Conservation (phyloP, 495 filamentous ascomycete genomes). For the Podospora tetraspora region DNA sequence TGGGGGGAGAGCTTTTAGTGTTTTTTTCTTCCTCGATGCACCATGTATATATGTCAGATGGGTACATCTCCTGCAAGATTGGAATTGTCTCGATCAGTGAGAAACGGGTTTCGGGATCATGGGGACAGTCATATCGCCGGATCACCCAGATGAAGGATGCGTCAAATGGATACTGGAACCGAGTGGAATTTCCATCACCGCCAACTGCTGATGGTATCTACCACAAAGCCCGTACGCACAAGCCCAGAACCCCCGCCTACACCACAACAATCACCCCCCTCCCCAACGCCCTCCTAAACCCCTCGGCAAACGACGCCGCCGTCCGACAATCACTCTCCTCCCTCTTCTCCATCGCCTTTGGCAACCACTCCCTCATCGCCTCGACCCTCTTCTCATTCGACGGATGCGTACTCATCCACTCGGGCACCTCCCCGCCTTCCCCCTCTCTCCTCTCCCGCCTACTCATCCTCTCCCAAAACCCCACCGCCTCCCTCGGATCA, state of each 20-base stretch:
- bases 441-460: slow-evolving; percentile 50
- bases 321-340: slow-evolving; percentile 47
- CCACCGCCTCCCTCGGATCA: slow-evolving; percentile 66
- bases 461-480: slow-evolving; percentile 75
- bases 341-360: slow-evolving; percentile 51
- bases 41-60: too few relatives aligned
- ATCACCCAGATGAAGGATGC: not conserved
- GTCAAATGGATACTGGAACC: not conserved
- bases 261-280: slow-evolving; percentile 14
- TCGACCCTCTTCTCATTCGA: slow-evolving; percentile 65
- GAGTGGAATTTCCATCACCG: not conserved
- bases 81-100: not conserved
- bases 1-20: not conserved
- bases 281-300: slow-evolving; percentile 34
- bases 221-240: not conserved
- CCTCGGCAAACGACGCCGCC: slow-evolving; percentile 33
- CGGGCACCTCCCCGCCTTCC: slow-evolving; percentile 46
- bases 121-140: too few relatives aligned
- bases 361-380: slow-evolving; percentile 64
- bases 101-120: too few relatives aligned
- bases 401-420: slow-evolving; percentile 85
- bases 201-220: not conserved
- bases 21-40: not conserved
- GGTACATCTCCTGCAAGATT: too few relatives aligned
- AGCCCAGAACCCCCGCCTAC: too few relatives aligned